Evolutionary conservation across 768 basidiomycete genomes (phyloP), one percentile per base, ranked within the genome.

Genomic region (Ramaria rubella): DNA sequence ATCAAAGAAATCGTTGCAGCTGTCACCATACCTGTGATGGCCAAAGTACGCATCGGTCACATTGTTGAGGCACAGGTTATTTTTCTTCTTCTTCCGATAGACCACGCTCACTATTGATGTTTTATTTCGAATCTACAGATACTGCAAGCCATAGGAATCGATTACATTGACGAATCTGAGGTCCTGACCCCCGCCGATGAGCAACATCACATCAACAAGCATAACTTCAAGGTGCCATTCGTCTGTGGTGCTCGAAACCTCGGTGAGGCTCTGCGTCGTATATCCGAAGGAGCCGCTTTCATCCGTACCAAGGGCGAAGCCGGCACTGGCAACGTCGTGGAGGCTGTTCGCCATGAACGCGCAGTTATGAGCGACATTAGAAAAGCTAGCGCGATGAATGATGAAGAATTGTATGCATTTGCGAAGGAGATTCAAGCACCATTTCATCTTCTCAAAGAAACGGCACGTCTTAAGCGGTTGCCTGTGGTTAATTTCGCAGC

Each of bases 401-500:
- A 98, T 64, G 92, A 95, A 63, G 96, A 99, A 72, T 81, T 99
- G 8, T 96, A 95, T 70, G 80, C 83, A 4, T 93, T 83, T 66
- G 94, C 96, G 5, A 96, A 94, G 65, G 90, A 94, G 15, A 84
- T 94, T 45, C 83, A 86, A 61, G 94, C 93, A 0, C 96, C 96
- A 14, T 95, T 88, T 75, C 94, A 99, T 69, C 77, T 99, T 17
- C 75, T 99, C 59, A 95, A 96, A 74, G 95, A 98, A 73, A 88
- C 91, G 0, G 94, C 94, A n/a, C 79, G 93, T 40, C 73, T 94
- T 62, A 94, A 94, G 74, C 81, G 87, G 45, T 79, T 99, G 42
- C 94, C 96, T 1, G 94, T 96, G 21, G 96, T 98, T 59, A 94
- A 90, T 71, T 98, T 99, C 70, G 94, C 94, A 15, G 95, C 94